Evolutionary conservation across 352 stramenopile genomes (phyloP).

Genomic region (Phytopythium helicoides): DNA sequence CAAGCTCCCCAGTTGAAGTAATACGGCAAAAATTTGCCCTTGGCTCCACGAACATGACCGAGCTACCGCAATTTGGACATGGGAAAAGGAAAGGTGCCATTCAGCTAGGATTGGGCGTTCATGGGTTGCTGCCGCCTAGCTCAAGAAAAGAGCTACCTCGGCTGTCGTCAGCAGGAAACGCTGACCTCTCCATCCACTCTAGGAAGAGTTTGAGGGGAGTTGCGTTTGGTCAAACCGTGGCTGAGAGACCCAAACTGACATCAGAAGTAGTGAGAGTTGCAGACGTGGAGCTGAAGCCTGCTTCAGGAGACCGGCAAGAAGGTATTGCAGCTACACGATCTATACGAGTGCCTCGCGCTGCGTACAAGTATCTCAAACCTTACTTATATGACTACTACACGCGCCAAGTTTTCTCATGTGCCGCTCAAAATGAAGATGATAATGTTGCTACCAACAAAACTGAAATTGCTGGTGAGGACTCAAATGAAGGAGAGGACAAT

Average conservation of each 20-base stretch:
- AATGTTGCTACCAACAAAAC: too few relatives aligned
- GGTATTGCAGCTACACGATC: too few relatives aligned
- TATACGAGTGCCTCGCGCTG: neutral
- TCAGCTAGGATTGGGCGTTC: neutral
- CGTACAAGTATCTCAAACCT: conserved; percentile 36
- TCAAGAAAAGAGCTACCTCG: neutral
- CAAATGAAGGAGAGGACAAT: too few relatives aligned
- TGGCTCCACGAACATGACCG: neutral
- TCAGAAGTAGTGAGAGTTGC: neutral
- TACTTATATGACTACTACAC: conserved; percentile 68
- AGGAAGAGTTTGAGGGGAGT: neutral
- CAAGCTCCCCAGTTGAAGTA: neutral
- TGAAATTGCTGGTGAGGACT: too few relatives aligned
- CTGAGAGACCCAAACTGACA: too few relatives aligned
- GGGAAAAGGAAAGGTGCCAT: conserved; percentile 4
- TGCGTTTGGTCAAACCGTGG: too few relatives aligned
- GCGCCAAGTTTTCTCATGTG: conserved; percentile 52
- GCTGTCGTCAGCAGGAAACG: neutral
- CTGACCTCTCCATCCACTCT: too few relatives aligned
- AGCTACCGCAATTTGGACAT: too few relatives aligned
- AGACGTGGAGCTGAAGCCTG: too few relatives aligned
- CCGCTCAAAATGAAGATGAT: conserved; percentile 10
- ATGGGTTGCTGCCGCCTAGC: neutral
- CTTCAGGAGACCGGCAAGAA: too few relatives aligned
- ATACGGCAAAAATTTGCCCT: neutral